phyloP scores from a whole-genome alignment of 305 asterid species.

The Fraxinus sp. region DNA sequence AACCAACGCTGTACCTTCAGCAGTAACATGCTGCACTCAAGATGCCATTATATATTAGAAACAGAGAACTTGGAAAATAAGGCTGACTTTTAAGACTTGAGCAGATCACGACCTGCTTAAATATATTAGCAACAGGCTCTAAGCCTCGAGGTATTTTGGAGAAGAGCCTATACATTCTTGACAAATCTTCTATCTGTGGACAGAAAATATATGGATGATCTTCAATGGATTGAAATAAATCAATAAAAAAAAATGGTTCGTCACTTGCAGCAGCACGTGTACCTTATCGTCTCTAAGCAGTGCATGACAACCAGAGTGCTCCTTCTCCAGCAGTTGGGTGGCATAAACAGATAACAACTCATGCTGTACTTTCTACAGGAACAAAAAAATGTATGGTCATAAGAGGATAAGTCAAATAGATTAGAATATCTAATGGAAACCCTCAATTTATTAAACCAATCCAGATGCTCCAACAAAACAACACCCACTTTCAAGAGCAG shows the following conservation, averaged over 20 bases:
- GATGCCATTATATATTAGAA: neutral
- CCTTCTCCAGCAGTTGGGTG: slow-evolving; percentile 86
- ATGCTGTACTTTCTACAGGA: slow-evolving; percentile 71
- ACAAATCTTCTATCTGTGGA: slow-evolving; percentile 69
- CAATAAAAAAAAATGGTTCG: neutral
- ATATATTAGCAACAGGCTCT: slow-evolving; percentile 81
- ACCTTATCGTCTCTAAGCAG: slow-evolving; percentile 95
- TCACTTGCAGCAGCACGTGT: neutral
- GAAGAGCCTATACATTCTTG: slow-evolving; percentile 93
- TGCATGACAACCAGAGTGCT: slow-evolving; percentile 95
- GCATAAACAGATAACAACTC: slow-evolving; percentile 87
- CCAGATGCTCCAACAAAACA: neutral
- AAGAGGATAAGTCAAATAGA: neutral
- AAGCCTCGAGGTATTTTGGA: slow-evolving; percentile 85
- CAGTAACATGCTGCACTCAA: neutral
- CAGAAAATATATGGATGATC: neutral
- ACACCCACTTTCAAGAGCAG: slow-evolving; percentile 6
- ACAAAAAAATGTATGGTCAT: neutral
- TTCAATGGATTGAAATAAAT: neutral
- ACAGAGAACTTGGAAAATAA: neutral
- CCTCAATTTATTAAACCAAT: neutral
- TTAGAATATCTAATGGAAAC: neutral
- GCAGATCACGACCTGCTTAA: slow-evolving; percentile 72
- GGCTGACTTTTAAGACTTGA: neutral
- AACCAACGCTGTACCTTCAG: slow-evolving; percentile 48